A percentile compares a stretch with the other conserved stretches of the same genome.
phyloP scores from a whole-genome alignment of 257 asterid species.

The Perilla frutescens region DNA sequence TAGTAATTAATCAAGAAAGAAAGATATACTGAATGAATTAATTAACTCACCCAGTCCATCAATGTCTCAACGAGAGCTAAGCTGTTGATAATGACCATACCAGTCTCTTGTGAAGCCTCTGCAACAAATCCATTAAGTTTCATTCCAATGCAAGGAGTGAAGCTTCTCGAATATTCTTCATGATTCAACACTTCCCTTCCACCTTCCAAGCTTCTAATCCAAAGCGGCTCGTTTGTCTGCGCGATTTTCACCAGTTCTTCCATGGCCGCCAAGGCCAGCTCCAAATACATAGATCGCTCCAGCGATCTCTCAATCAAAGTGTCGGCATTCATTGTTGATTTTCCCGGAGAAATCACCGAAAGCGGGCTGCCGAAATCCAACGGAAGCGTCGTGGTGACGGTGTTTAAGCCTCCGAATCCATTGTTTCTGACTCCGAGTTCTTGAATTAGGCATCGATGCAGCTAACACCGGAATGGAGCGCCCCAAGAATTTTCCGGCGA shows the following conservation, averaged over 20 bases:
- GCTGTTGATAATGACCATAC: conserved; percentile 54
- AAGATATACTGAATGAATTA: not conserved
- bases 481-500: conserved; percentile 58
- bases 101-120: conserved; percentile 62
- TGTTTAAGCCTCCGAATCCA: conserved; percentile 49
- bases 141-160: conserved; percentile 51
- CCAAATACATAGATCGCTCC: conserved; percentile 84
- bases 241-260: conserved; percentile 84
- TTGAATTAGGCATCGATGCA: conserved; percentile 53
- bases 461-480: conserved; percentile 45
- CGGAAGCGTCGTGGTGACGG: conserved; percentile 45
- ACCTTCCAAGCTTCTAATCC: conserved; percentile 67
- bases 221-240: conserved; percentile 73
- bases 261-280: conserved; percentile 91
- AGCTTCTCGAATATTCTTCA: conserved; percentile 52
- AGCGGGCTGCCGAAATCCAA: conserved; percentile 51
- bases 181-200: conserved; percentile 56
- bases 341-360: conserved; percentile 37
- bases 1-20: too few species aligned
- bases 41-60: conserved; percentile 62
- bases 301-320: conserved; percentile 45
- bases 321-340: conserved; percentile 19
- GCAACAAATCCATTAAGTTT: conserved; percentile 54
- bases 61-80: conserved; percentile 60
- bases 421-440: conserved; percentile 81